Base-by-base conservation (phyloP, 805 yeast species). In the Monosporozyma unispora region DNA sequence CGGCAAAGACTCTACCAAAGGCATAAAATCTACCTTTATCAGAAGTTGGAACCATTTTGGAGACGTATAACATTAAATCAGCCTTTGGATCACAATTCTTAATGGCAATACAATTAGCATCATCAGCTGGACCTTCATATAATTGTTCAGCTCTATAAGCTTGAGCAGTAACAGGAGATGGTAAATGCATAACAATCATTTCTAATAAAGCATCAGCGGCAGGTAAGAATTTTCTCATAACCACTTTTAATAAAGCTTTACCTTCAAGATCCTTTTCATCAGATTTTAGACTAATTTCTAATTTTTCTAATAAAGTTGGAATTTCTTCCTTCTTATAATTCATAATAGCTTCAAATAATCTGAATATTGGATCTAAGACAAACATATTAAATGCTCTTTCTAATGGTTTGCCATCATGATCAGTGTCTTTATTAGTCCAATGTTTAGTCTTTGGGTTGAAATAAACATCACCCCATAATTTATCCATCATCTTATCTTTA, bases 11-110 rank as follows among this genome's bases (percentile, higher is more conserved):
- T 82, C 99, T 91, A 77, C 99, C 99, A 80, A 91, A 93, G 71
- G 99, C 99, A 84, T 89, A 91, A 95, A 91, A 91, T 81, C 99
- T 89, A 84, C 99, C 99, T 82, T 91, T 91, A 77, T 91, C 99
- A 66, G 97, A 90, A 72, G 99, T 91, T 77, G 99, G 99, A 64
- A 91, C 98, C 99, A 91, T 91, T 96, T 91, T 91, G 77, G 98
- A 93, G 70, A 91, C 93, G 88, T 91, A 91, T 71, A 91, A 82
- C 99, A 91, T 91, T 71, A 91, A 84, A 72, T 91, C 98, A 67
- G 95, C 96, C 69, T 75, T 84, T 70, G 98, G 96, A 79, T 91
- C 97, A 84, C 99, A 91, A 83, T 85, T 84, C 81, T 84, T 89
- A 79, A 93, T 91, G 69, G 95, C 96, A 58, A 78, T 73, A 78